Percentiles rank a stretch among this genome's conserved stretches.
These are phyloP conservation scores for Mycena sanguinolenta DNA, from an alignment of 768 basidiomycete species.

Conservation along the genomic window DNA sequence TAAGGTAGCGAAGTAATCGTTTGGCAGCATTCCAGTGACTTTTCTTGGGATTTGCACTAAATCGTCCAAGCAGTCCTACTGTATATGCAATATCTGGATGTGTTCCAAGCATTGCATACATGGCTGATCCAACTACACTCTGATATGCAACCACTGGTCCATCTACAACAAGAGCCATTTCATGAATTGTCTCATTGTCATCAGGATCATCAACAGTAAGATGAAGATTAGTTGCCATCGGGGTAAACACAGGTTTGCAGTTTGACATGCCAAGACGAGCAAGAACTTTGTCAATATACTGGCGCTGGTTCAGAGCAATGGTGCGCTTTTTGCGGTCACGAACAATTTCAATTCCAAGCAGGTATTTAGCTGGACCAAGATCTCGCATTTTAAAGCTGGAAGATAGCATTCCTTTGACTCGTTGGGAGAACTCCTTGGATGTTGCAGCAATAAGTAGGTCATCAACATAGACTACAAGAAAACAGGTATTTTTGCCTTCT, in stretches of 20 bases:
- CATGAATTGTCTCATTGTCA: slow-evolving; percentile 1
- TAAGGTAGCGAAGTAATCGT: slow-evolving; percentile 2
- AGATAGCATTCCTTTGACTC: neutral
- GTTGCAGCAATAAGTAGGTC: slow-evolving; percentile 1
- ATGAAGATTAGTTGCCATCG: neutral
- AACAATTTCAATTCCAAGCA: neutral
- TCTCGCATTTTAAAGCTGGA: slow-evolving; percentile 15
- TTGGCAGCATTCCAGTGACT: slow-evolving; percentile 21
- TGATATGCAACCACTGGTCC: slow-evolving; percentile 3
- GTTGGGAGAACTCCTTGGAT: neutral
- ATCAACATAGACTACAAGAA: slow-evolving; percentile 5
- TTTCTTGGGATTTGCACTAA: slow-evolving; percentile 15
- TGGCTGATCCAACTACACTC: slow-evolving; percentile 3
- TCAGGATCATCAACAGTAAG: slow-evolving; percentile 1
- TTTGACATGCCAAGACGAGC: neutral
- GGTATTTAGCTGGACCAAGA: neutral
- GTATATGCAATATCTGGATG: slow-evolving; percentile 6
- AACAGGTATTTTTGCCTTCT: neutral
- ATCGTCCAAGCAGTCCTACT: slow-evolving; percentile 5
- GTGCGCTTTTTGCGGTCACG: neutral
- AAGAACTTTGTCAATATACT: neutral
- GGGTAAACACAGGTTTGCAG: neutral
- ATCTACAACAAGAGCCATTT: neutral
- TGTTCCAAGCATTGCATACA: slow-evolving; percentile 12
- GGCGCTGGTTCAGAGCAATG: neutral